phyloP scores from a whole-genome alignment of 768 basidiomycete genomes.

The Macrocybe gigantea region DNA sequence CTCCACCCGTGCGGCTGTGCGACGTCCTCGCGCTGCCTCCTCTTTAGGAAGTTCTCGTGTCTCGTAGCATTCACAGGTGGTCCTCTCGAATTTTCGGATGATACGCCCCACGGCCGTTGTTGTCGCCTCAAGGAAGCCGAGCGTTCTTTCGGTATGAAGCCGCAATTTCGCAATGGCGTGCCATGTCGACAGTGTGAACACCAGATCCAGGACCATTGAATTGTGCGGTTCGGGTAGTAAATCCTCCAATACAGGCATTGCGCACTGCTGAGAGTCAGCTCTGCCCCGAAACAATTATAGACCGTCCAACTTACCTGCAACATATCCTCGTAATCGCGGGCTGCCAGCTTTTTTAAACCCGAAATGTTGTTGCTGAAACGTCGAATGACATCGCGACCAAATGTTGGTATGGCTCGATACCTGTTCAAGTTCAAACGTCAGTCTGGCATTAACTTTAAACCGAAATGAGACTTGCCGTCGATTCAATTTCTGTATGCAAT shows the following conservation, averaged over 20 bases:
- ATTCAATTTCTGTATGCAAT: neutral
- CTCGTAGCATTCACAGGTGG: conserved; percentile 12
- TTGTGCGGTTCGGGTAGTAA: conserved; percentile 25
- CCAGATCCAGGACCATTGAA: conserved; percentile 15
- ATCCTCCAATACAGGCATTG: conserved; percentile 28
- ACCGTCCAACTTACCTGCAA: conserved; percentile 10
- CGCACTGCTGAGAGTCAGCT: conserved; percentile 16
- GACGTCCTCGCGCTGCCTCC: conserved; percentile 14
- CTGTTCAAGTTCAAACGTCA: neutral
- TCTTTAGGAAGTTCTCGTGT: conserved; percentile 27
- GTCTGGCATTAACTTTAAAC: neutral
- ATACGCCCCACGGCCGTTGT: conserved; percentile 21
- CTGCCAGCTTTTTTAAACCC: conserved; percentile 20
- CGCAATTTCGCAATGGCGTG: conserved; percentile 29
- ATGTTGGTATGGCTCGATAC: conserved; percentile 8
- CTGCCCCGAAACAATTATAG: neutral
- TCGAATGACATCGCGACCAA: conserved; percentile 15
- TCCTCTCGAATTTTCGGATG: conserved; percentile 16
- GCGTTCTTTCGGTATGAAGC: conserved; percentile 28
- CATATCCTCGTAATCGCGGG: conserved; percentile 25
- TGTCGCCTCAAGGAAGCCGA: conserved; percentile 15
- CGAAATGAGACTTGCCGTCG: neutral
- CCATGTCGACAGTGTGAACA: conserved; percentile 28
- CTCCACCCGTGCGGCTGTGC: conserved; percentile 7
- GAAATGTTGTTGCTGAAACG: conserved; percentile 18